These are phyloP conservation scores for Epichloe sylvatica DNA, from an alignment of 2,329 filamentous ascomycete genomes.

Conservation along the genomic window DNA sequence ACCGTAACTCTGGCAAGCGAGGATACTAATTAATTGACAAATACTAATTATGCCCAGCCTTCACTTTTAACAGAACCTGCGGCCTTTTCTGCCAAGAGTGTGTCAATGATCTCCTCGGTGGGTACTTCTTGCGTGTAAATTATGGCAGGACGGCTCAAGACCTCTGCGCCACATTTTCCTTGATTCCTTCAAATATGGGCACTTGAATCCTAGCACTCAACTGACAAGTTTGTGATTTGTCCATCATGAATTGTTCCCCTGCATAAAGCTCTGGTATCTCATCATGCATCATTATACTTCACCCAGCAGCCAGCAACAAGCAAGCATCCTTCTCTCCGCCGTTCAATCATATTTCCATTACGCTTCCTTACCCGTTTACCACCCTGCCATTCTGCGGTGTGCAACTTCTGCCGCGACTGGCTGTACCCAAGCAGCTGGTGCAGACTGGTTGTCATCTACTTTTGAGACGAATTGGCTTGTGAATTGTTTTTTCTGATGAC, in stretches of 20 bases:
- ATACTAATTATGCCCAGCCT: too few relatives aligned
- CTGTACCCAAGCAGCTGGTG: constrained; percentile 17
- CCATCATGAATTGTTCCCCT: background rate
- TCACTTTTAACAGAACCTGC: too few relatives aligned
- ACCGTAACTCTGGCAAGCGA: background rate
- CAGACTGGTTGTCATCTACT: constrained; percentile 23
- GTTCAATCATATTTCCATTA: background rate
- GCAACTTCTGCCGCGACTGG: constrained; percentile 7
- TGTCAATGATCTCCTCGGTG: background rate
- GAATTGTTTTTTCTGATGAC: constrained; percentile 58
- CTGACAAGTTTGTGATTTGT: background rate
- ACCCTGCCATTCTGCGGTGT: background rate
- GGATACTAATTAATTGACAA: background rate
- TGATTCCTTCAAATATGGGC: background rate
- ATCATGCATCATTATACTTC: constrained; percentile 4
- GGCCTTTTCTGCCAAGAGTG: background rate
- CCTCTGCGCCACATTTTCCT: background rate
- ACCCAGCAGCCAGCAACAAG: background rate
- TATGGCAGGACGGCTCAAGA: background rate
- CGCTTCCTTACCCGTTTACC: background rate
- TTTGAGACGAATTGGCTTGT: constrained; percentile 38
- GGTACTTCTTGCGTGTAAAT: background rate
- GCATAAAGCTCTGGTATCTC: constrained; percentile 5
- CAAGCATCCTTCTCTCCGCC: background rate
- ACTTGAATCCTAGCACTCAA: background rate